phyloP scores from a whole-genome alignment of 768 basidiomycete species.

The Strobilomyces echinocephalus region DNA sequence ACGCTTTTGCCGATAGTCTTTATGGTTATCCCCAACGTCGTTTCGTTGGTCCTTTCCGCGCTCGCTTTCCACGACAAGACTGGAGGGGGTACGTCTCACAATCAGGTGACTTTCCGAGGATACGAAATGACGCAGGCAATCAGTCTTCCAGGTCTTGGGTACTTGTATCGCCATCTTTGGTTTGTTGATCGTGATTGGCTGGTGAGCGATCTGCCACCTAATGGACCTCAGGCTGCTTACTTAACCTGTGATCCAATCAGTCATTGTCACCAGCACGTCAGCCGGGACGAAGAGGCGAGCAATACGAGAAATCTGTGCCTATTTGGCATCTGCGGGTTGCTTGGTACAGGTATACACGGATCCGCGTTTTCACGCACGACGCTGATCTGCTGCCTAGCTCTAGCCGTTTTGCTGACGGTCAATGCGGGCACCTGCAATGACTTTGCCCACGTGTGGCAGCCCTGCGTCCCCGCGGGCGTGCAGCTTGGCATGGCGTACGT shows the following conservation, averaged over 20 bases:
- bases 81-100: slow-evolving; percentile 18
- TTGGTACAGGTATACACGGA: slow-evolving; percentile 14
- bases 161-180: slow-evolving; percentile 11
- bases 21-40: slow-evolving; percentile 13
- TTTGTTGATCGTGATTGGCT: slow-evolving; percentile 12
- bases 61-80: slow-evolving; percentile 18
- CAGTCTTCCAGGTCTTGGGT: slow-evolving; percentile 22
- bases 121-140: neutral
- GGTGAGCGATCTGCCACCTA: slow-evolving; percentile 10
- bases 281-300: slow-evolving; percentile 14
- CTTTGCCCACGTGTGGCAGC: slow-evolving; percentile 18
- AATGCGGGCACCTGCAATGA: slow-evolving; percentile 32
- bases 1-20: slow-evolving; percentile 12
- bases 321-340: slow-evolving; percentile 19
- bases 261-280: slow-evolving; percentile 9
- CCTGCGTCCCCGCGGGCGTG: slow-evolving; percentile 20
- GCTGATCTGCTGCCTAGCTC: slow-evolving; percentile 10
- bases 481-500: slow-evolving; percentile 30
- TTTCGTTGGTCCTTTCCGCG: slow-evolving; percentile 13
- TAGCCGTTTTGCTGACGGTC: slow-evolving; percentile 22
- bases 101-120: neutral
- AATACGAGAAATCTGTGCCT: slow-evolving; percentile 22
- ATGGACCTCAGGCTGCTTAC: neutral
- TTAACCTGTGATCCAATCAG: slow-evolving; percentile 1
- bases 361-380: neutral